Evolutionary conservation across 352 stramenopile species (phyloP).

Genomic region (Phytopythium aichiense): DNA sequence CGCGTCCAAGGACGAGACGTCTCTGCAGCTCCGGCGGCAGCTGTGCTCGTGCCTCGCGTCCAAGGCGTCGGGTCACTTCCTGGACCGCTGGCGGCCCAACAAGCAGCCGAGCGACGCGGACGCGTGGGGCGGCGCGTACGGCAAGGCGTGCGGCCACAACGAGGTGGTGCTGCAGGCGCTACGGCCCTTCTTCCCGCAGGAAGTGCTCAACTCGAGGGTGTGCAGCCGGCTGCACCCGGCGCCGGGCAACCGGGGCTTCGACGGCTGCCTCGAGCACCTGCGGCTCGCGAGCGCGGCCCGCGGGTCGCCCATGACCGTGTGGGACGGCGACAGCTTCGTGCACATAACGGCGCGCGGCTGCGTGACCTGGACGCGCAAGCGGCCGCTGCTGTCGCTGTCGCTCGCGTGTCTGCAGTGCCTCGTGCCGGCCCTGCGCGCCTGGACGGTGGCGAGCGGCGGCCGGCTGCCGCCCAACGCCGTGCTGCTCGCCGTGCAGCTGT

Average conservation of each 20-base stretch:
- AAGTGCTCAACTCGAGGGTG: constrained; percentile 86
- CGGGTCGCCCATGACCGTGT: constrained; percentile 65
- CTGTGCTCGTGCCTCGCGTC: constrained; percentile 21
- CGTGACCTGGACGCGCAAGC: constrained; percentile 62
- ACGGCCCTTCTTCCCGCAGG: constrained; percentile 82
- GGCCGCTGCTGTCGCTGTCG: constrained; percentile 53
- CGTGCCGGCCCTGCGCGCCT: constrained; percentile 36
- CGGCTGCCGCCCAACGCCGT: constrained; percentile 28
- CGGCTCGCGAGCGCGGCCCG: constrained; percentile 49
- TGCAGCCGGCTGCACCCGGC: constrained; percentile 76
- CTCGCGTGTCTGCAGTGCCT: constrained; percentile 60
- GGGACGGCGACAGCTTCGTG: constrained; percentile 80
- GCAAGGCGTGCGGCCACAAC: constrained; percentile 88
- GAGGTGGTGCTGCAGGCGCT: constrained; percentile 86
- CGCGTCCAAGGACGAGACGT: constrained; percentile 68
- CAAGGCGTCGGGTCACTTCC: constrained; percentile 13
- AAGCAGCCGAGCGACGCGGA: constrained; percentile 57
- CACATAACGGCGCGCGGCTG: constrained; percentile 45
- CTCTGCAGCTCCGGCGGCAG: constrained; percentile 44
- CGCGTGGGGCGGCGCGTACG: constrained; percentile 78
- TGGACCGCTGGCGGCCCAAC: constrained; percentile 69
- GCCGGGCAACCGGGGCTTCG: constrained; percentile 85
- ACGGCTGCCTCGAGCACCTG: constrained; percentile 87
- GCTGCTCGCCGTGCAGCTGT: constrained; percentile 48
- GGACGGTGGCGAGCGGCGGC: constrained; percentile 40